Percentiles rank a stretch among this genome's conserved stretches.
Evolutionary conservation across 148 eudicot species (phyloP).

Genomic region (Polygonum aviculare): DNA sequence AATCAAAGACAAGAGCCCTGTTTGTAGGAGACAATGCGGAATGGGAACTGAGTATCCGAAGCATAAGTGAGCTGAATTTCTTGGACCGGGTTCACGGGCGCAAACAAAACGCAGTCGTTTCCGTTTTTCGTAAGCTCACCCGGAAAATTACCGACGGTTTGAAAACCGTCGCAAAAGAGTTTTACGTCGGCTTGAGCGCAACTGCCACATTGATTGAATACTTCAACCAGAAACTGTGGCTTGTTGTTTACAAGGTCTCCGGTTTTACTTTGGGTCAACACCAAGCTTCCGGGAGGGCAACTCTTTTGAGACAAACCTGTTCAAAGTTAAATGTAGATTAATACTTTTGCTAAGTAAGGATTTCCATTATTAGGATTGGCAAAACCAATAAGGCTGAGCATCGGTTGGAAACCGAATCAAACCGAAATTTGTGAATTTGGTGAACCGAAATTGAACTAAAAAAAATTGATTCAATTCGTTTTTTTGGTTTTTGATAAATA

Average conservation of each 20-base stretch:
- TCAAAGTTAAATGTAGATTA: not conserved
- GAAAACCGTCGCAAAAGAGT: conserved; percentile 1
- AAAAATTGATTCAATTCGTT: no score
- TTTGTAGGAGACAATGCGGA: not conserved
- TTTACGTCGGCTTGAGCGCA: not conserved
- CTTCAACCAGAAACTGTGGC: not conserved
- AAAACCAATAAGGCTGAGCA: not conserved
- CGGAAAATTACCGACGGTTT: not conserved
- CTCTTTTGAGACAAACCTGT: not conserved
- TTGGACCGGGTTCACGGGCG: not conserved
- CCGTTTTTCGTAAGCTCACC: not conserved
- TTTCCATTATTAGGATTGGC: not conserved
- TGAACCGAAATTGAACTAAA: no score
- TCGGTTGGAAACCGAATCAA: no score
- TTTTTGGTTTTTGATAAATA: no score
- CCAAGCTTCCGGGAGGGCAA: not conserved
- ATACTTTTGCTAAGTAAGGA: no score
- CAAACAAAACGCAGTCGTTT: not conserved
- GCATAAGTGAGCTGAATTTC: not conserved
- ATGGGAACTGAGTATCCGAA: not conserved
- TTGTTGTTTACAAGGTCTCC: not conserved
- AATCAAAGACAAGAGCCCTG: not conserved
- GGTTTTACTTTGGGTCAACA: not conserved
- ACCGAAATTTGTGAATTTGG: no score
- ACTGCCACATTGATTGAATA: not conserved